A percentile compares a stretch with the other conserved stretches of the same genome.
Evolutionary conservation across 139 green algal genomes (phyloP).

Genomic region (Yamagishiella unicocca): DNA sequence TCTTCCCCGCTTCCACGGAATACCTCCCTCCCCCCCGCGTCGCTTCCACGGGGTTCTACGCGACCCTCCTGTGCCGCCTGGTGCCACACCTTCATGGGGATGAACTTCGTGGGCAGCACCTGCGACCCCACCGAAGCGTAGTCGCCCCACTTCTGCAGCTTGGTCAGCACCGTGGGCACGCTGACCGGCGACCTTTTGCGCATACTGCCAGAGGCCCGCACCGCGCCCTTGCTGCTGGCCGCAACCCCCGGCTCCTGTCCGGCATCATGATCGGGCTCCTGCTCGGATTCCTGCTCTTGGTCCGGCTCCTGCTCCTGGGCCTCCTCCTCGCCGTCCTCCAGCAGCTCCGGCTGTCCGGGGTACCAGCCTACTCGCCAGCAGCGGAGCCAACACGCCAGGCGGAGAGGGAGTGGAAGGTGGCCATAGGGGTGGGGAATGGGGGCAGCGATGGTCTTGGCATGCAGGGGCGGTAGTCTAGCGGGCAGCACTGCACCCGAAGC

Average conservation of each 20-base stretch:
- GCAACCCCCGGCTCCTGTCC: too few species aligned
- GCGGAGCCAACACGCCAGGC: background rate
- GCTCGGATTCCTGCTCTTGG: too few species aligned
- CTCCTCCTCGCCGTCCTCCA: background rate
- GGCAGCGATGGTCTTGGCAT: too few species aligned
- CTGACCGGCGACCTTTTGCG: background rate
- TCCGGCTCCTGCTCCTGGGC: background rate
- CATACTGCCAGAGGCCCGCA: too few species aligned
- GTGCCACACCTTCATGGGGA: slow-evolving; percentile 59
- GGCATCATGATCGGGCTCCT: too few species aligned
- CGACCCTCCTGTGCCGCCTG: too few species aligned
- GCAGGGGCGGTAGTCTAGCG: too few species aligned
- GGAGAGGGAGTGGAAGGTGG: background rate
- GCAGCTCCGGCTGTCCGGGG: slow-evolving; percentile 11
- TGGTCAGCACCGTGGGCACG: slow-evolving; percentile 62
- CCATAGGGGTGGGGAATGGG: background rate
- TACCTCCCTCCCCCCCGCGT: too few species aligned
- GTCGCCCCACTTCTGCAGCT: slow-evolving; percentile 83
- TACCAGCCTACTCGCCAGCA: slow-evolving; percentile 44
- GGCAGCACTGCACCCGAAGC: too few species aligned
- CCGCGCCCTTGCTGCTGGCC: too few species aligned
- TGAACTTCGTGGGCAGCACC: slow-evolving; percentile 51
- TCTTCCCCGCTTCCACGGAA: too few species aligned
- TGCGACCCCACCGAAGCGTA: slow-evolving; percentile 41
- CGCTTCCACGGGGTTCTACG: too few species aligned